Percentiles rank a stretch among this genome's conserved stretches.
phyloP scores from a whole-genome alignment of 192 early-diverging fungal genomes.

The Mortierella hygrophila region DNA sequence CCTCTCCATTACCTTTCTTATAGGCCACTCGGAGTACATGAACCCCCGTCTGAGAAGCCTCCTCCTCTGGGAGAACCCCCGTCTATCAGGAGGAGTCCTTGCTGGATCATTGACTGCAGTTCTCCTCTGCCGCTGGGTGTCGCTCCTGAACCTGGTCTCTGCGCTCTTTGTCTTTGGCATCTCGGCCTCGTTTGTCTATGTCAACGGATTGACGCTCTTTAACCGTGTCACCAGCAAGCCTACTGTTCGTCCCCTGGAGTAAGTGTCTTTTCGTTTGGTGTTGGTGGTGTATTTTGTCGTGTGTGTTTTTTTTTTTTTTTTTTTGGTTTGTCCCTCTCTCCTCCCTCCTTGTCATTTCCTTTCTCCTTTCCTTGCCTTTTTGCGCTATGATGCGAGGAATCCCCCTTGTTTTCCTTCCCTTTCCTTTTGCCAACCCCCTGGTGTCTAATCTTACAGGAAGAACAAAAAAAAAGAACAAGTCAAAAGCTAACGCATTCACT shows the following conservation, averaged over 20 bases:
- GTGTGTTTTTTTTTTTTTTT: not conserved
- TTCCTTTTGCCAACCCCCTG: not conserved
- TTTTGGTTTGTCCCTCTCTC: not conserved
- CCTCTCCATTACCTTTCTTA: not conserved
- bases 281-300: not conserved
- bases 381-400: not conserved
- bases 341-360: not conserved
- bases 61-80: conserved; percentile 43
- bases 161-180: conserved; percentile 41
- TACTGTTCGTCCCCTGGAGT: conserved; percentile 40
- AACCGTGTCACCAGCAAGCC: conserved; percentile 37
- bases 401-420: not conserved
- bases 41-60: conserved; percentile 36
- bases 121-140: conserved; percentile 51
- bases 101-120: conserved; percentile 24
- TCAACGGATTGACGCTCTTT: conserved; percentile 31
- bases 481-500: not conserved
- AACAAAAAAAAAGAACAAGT: not conserved
- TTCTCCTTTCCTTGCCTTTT: not conserved
- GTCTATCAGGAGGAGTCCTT: conserved; percentile 25
- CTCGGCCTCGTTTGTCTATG: conserved; percentile 38
- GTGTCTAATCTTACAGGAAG: not conserved
- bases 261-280: not conserved
- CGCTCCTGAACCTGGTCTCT: conserved; percentile 39
- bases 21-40: conserved; percentile 45